Evolutionary conservation across 2,329 filamentous ascomycete species (phyloP), one percentile per base, ranked within the genome.

Genomic region (Ceratocystis cubensis): DNA sequence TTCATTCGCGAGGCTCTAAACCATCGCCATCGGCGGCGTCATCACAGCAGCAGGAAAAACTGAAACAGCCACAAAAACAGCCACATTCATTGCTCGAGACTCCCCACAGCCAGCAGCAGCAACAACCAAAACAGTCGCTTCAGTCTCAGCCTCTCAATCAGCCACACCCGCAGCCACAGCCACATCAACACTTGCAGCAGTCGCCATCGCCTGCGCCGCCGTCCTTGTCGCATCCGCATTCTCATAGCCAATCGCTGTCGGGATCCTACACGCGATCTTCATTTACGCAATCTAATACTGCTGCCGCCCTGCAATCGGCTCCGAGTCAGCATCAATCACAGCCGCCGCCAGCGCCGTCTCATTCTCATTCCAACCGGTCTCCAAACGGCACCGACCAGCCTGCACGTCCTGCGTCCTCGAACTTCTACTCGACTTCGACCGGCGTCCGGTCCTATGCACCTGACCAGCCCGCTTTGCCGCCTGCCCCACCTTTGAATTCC

Each of bases 401-500:
- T 61, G 30, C 64, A 41, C 63, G 59, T 57, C 48, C 44, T 17
- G 25, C 53, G 53, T 41, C 67, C 5, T 45, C 50, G 13, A 25
- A 61, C 15, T 66, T 67, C 33, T 69, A 67, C 37, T 65, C 66
- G 13, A 57, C 66, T 17, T 56, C 62, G 13, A 37, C 62, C 10
- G 62, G 4, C 25, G 61, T 50, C 30, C 66, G 66, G n/a, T 44
- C 50, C n/a, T 70, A 69, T 53, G 59, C 65, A 1, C 59, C 62
- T 3, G 69, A 70, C 20, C 69, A 65, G 28, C 66, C 67, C 6
- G 66, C 65, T 13, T 57, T 65, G 17, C 64, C 67, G 8, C 63
- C 64, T 20, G 67, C 66, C 20, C 64, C 67, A 25, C 73, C 69
- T 69, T 74, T 75, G 70, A 71, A 75, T 44, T 70, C 74, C 48